These are phyloP conservation scores for Mycena rosella DNA, from an alignment of 768 basidiomycete species.

Conservation along the genomic window DNA sequence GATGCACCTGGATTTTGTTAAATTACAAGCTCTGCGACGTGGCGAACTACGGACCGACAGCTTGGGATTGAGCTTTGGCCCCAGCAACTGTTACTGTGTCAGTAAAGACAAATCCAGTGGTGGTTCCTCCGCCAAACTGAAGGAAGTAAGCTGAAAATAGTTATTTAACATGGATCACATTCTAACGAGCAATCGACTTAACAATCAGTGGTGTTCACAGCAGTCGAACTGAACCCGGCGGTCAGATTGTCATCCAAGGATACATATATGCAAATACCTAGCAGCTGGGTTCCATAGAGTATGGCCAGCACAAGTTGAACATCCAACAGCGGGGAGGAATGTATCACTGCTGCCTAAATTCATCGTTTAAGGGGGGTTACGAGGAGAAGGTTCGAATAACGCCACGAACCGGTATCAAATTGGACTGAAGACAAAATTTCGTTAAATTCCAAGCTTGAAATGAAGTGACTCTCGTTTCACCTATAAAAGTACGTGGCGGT, in stretches of 20 bases:
- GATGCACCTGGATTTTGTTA: constrained; percentile 47
- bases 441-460: constrained; percentile 6
- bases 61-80: constrained; percentile 47
- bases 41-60: constrained; percentile 16
- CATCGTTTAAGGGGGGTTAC: background rate
- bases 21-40: background rate
- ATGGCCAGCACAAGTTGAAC: constrained; percentile 55
- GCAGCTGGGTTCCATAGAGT: constrained; percentile 50
- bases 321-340: constrained; percentile 56
- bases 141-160: constrained; percentile 53
- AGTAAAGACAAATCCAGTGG: constrained; percentile 57
- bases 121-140: constrained; percentile 63
- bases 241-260: background rate
- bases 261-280: constrained; percentile 34
- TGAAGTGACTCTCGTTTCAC: constrained; percentile 39
- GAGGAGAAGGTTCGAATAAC: background rate
- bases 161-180: background rate
- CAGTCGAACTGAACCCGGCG: constrained; percentile 46
- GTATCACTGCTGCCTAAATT: constrained; percentile 62
- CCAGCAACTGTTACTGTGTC: constrained; percentile 63
- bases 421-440: constrained; percentile 51
- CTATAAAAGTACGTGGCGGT: constrained; percentile 57
- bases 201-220: constrained; percentile 38
- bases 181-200: background rate
- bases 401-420: constrained; percentile 59